phyloP scores from a whole-genome alignment of 164 flowering plant genomes.

The Malania oleifera region DNA sequence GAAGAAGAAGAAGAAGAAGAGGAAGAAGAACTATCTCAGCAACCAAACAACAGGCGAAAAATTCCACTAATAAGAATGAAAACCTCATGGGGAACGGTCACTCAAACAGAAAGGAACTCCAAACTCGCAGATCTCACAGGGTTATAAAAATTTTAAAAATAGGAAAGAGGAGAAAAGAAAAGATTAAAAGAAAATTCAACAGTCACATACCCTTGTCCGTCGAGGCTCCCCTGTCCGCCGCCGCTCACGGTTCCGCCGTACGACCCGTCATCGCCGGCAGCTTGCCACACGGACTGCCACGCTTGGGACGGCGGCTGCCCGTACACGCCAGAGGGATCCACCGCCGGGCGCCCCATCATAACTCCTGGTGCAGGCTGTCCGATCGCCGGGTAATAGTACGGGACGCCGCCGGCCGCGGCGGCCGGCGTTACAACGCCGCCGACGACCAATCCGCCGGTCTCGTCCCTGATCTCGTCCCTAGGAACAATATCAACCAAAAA shows the following conservation, averaged over 20 bases:
- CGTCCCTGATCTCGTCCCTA: slow-evolving; percentile 75
- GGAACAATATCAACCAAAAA: slow-evolving; percentile 90
- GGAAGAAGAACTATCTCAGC: too few relatives aligned
- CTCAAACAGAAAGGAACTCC: too few relatives aligned
- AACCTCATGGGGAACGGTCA: too few relatives aligned
- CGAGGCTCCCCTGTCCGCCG: slow-evolving; percentile 36
- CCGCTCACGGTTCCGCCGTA: slow-evolving; percentile 31
- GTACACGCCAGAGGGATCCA: slow-evolving; percentile 39
- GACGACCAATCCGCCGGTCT: too few relatives aligned
- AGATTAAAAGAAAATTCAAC: background rate
- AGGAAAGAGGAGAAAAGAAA: too few relatives aligned
- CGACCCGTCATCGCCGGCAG: slow-evolving; percentile 34
- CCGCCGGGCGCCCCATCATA: slow-evolving; percentile 60
- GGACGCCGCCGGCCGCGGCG: slow-evolving; percentile 37
- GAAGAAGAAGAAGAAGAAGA: too few relatives aligned
- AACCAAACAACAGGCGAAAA: too few relatives aligned
- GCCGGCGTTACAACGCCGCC: slow-evolving; percentile 29
- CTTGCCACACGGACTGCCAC: slow-evolving; percentile 62
- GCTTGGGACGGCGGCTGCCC: slow-evolving; percentile 50
- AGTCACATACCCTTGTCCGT: slow-evolving; percentile 35
- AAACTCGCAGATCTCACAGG: too few relatives aligned
- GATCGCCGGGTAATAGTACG: slow-evolving; percentile 44
- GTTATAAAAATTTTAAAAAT: too few relatives aligned
- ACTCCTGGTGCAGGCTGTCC: slow-evolving; percentile 40
- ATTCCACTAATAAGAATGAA: too few relatives aligned